phyloP scores from a whole-genome alignment of 2,329 filamentous ascomycete genomes.

The Phoma sp. region DNA sequence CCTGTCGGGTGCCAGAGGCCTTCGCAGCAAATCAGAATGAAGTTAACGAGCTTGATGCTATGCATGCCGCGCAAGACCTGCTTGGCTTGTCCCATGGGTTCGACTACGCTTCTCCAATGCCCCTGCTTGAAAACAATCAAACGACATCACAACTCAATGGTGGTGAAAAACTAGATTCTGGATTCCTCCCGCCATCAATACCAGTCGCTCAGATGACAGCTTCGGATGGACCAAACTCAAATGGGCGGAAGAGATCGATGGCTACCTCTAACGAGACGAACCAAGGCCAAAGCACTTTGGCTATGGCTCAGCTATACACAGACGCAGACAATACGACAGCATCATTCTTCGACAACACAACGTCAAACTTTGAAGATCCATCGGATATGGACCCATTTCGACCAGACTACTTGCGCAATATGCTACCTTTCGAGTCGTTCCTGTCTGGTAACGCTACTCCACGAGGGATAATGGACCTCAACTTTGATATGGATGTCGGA shows the following conservation, averaged over 20 bases:
- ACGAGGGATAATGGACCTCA: constrained; percentile 55
- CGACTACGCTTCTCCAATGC: constrained; percentile 24
- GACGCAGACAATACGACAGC: constrained; percentile 12
- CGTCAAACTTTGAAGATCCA: constrained; percentile 25
- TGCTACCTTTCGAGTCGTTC: constrained; percentile 38
- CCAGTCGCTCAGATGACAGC: constrained; percentile 8
- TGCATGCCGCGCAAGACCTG: constrained; percentile 42
- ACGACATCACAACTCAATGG: constrained; percentile 4
- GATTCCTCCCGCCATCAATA: constrained; percentile 6
- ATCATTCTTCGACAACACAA: constrained; percentile 25
- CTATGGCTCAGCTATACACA: constrained; percentile 16
- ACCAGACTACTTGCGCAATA: constrained; percentile 40
- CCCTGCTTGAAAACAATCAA: constrained; percentile 9
- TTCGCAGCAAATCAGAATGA: constrained; percentile 23
- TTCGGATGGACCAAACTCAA: not conserved
- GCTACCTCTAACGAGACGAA: constrained; percentile 9
- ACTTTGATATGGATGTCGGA: constrained; percentile 55
- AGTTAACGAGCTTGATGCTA: constrained; percentile 31
- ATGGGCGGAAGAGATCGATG: not conserved
- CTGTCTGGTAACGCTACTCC: constrained; percentile 52
- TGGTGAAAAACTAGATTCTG: constrained; percentile 9
- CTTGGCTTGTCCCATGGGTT: constrained; percentile 38
- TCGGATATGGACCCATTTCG: constrained; percentile 27
- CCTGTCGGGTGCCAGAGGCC: constrained; percentile 46
- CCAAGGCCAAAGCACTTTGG: constrained; percentile 5